Evolutionary conservation across 1,284 basidiomycete species (phyloP).

Genomic region (Ceratobasidium sp.): DNA sequence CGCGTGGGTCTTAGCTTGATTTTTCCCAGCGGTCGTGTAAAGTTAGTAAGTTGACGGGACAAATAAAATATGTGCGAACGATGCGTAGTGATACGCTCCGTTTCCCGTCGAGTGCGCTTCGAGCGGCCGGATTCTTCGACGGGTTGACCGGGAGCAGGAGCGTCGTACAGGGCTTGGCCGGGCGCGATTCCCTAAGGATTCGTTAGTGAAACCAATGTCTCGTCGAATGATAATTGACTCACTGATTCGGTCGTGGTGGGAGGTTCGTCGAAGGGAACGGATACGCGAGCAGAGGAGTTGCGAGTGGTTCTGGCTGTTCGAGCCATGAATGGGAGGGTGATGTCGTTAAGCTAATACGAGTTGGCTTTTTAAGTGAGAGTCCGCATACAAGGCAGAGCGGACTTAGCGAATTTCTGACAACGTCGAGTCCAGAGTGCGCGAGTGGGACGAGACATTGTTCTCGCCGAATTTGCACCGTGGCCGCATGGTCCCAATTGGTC

Average conservation of each 20-base stretch:
- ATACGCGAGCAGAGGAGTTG: conserved; percentile 4
- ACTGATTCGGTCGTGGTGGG: conserved; percentile 1
- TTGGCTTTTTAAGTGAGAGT: neutral
- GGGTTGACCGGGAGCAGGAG: neutral
- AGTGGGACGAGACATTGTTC: neutral
- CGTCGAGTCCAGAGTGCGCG: neutral
- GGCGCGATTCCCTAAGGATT: conserved; percentile 4
- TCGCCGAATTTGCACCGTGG: neutral
- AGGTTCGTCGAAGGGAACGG: neutral
- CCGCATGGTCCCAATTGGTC: neutral
- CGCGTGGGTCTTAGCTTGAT: neutral
- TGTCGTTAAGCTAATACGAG: neutral
- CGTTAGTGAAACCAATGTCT: neutral
- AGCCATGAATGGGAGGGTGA: conserved; percentile 6
- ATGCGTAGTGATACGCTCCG: conserved; percentile 2
- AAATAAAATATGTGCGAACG: neutral
- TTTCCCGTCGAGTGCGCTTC: neutral
- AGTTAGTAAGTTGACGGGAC: neutral
- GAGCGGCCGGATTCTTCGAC: neutral
- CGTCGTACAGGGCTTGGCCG: neutral
- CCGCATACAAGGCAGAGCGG: neutral
- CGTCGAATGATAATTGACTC: neutral
- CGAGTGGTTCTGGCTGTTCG: neutral
- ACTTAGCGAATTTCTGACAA: neutral
- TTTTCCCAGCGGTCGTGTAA: neutral